Evolutionary conservation across 2,329 filamentous ascomycete species (phyloP), one percentile per base, ranked within the genome.

Genomic region (Cordyceps cicadae): DNA sequence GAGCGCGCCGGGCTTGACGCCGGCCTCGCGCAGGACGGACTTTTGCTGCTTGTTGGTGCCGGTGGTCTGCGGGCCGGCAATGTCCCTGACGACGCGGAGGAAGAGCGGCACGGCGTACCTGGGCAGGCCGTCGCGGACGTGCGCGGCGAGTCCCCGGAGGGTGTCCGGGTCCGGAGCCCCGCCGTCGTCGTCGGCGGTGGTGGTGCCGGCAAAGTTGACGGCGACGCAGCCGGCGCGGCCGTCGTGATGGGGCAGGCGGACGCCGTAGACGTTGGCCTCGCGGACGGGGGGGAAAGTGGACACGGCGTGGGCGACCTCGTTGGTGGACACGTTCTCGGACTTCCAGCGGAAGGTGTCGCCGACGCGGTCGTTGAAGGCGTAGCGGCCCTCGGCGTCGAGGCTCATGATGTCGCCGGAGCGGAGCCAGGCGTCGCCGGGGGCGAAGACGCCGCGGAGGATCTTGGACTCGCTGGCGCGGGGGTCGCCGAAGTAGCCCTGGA

Each of bases 1-100:
- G 1, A 63, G 58, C 8, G 60, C 34, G 4, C 68, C 72, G 0
- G 87, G 88, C 67, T 90, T 83, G 0, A 93, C 89, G 0, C 92
- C 91, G 64, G 92, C 82, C 2, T 79, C 77, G n/a, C 90, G 79
- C 64, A 96, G 71, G 0, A 77, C 74, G 64, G 88, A 84, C 74
- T 96, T 96, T 74, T 92, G 88, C 76, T 95, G 89, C 79, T 96
- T 96, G 68, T 91, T 89, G 53, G 91, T 96, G 0, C 91, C 90
- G 5, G 92, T 96, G 1, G 84, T 80, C 67, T 88, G 84, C 65
- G 84, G 78, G 1, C 75, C 72, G 3, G 76, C 74, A 51, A 81
- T 74, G 29, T 81, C 79, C 29, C 75, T 77, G 8, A 87, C 81
- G 6, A 92, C 73, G 14, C 92, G 80, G 53, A 96, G 70, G 74